Evolutionary conservation across 352 stramenopile genomes (phyloP).

Genomic region (Globisporangium cylindrosporum): DNA sequence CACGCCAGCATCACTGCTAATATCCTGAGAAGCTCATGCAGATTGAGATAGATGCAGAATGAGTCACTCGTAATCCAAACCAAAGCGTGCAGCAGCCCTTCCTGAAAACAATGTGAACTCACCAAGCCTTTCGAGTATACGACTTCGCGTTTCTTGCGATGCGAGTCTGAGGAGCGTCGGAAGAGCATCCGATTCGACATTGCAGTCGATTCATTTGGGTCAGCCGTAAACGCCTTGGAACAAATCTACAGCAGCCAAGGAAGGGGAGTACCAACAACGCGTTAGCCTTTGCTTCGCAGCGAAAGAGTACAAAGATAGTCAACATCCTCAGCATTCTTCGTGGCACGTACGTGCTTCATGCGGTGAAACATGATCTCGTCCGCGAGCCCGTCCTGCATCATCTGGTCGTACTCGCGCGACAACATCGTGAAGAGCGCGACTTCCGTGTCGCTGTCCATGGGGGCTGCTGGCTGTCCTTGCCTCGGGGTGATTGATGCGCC

Average conservation of each 20-base stretch:
- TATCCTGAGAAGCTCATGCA: constrained; percentile 22
- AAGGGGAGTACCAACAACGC: neutral
- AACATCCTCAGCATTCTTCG: neutral
- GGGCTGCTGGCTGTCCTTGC: constrained; percentile 8
- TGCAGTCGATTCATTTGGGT: constrained; percentile 26
- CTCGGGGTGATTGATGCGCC: constrained; percentile 31
- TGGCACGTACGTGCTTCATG: constrained; percentile 56
- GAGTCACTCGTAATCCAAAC: neutral
- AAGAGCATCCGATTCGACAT: constrained; percentile 33
- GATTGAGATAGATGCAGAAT: neutral
- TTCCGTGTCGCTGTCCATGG: constrained; percentile 25
- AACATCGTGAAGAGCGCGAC: constrained; percentile 57
- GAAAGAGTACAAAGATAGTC: neutral
- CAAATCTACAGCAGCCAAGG: constrained; percentile 28
- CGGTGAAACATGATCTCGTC: constrained; percentile 76
- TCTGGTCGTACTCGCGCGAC: constrained; percentile 62
- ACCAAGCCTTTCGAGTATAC: constrained; percentile 74
- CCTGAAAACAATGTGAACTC: neutral
- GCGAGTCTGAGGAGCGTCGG: constrained; percentile 46
- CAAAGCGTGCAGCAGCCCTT: neutral
- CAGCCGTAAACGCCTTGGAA: constrained; percentile 38
- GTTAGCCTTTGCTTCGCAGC: neutral
- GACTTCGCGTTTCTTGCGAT: constrained; percentile 69
- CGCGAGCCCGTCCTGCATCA: constrained; percentile 43
- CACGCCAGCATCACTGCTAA: constrained; percentile 29